Conservation (phyloP, 495 filamentous ascomycete species). For the Lasiosphaeris hirsuta region DNA sequence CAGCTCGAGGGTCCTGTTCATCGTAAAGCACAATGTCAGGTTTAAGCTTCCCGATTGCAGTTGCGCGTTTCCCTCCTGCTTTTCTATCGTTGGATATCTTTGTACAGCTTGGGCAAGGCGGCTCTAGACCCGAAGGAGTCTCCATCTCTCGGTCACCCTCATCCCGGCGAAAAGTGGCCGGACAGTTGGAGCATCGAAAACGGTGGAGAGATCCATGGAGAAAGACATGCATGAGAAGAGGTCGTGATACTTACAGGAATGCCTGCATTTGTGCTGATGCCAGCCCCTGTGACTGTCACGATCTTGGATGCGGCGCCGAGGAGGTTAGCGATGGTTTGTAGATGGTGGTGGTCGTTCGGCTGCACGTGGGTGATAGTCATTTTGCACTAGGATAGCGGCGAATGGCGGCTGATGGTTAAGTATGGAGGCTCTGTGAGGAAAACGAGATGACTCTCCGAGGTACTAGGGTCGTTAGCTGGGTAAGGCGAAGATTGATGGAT, state of each 20-base stretch:
- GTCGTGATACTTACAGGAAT: slow-evolving; percentile 14
- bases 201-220: slow-evolving; percentile 12
- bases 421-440: too few species aligned
- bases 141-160: slow-evolving; percentile 13
- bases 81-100: slow-evolving; percentile 15
- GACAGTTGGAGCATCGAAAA: slow-evolving; percentile 15
- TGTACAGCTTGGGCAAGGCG: slow-evolving; percentile 10
- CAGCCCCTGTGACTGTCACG: slow-evolving; percentile 15
- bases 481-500: too few species aligned
- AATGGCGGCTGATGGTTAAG: too few species aligned
- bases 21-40: slow-evolving; percentile 15
- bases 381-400: background rate
- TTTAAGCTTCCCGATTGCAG: slow-evolving; percentile 9
- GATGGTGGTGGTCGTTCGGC: slow-evolving; percentile 6
- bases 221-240: too few species aligned
- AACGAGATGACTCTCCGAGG: too few species aligned
- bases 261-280: slow-evolving; percentile 17
- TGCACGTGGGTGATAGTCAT: slow-evolving; percentile 6
- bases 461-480: too few species aligned
- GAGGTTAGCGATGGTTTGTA: slow-evolving; percentile 12
- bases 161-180: slow-evolving; percentile 7
- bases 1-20: slow-evolving; percentile 14
- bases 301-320: slow-evolving; percentile 15
- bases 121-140: slow-evolving; percentile 8
- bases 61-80: background rate